These are phyloP conservation scores for Fagopyrum tataricum DNA, from an alignment of 148 eudicot genomes.

Conservation along the genomic window DNA sequence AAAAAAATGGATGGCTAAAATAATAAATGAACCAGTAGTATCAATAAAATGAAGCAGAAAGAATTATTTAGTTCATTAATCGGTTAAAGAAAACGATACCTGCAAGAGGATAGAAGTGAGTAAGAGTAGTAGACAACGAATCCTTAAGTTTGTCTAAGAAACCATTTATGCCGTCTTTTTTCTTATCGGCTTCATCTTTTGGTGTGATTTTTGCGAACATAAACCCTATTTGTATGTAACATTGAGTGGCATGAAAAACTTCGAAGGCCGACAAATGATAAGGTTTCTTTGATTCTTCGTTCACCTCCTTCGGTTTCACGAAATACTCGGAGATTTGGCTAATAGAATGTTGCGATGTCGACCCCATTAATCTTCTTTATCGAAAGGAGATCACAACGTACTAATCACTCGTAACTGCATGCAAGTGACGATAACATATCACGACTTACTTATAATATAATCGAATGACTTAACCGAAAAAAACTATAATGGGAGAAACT, in stretches of 20 bases:
- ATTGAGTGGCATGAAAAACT: conserved; percentile 16
- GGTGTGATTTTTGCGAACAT: conserved; percentile 14
- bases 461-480: too few species aligned
- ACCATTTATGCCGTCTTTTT: neutral
- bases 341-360: too few species aligned
- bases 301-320: conserved; percentile 20
- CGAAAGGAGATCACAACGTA: too few species aligned
- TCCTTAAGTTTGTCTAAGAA: conserved; percentile 6
- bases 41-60: too few species aligned
- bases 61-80: neutral
- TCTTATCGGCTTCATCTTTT: neutral
- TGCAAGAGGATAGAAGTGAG: neutral
- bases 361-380: too few species aligned
- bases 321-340: conserved; percentile 26
- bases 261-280: conserved; percentile 28
- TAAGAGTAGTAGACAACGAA: neutral
- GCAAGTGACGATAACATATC: too few species aligned
- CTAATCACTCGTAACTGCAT: too few species aligned
- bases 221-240: conserved; percentile 37
- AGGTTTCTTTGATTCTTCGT: conserved; percentile 19
- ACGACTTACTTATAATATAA: too few species aligned
- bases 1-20: too few species aligned
- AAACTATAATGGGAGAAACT: too few species aligned
- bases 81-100: neutral
- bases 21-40: too few species aligned